Evolutionary conservation across 2,329 filamentous ascomycete species (phyloP), one percentile per base, ranked within the genome.

Genomic region (Coleophoma crateriformis): DNA sequence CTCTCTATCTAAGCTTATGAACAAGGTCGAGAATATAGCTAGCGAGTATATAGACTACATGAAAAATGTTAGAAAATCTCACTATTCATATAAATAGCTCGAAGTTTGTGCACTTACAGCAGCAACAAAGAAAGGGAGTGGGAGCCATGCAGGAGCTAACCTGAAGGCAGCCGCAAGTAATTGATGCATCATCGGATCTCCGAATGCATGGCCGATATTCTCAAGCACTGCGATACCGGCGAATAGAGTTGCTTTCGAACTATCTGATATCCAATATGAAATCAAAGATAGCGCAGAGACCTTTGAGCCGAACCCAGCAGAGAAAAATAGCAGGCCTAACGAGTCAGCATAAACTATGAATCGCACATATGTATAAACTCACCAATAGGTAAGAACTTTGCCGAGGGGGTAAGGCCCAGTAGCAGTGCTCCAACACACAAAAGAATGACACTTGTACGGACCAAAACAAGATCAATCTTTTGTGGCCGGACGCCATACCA

Each of bases 71-170:
- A 44, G 27, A 6, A 33, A 4, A 6, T 27, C 41, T n/a, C 10
- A 4, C 27, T 27, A 4, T 27, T 27, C 6, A 4, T 10, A 27
- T 27, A 27, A 2, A 27, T 27, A 19, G 19, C 12, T 33, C 7
- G 19, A 13, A 33, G 10, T 14, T 33, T 19, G 14, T 39, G n/a
- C 20, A 59, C 63, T 57, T 42, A 65, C 63, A 47, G 62, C 50
- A 39, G 50, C 61, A 33, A 64, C 54, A 45, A 64, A 65, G 40
- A 65, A 65, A 4, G 62, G 60, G 22, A 59, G 44, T 3, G 57
- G 59, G 15, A 54, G 52, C 62, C 61, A 65, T 33, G 58, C 52
- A 8, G 53, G 19, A 4, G 54, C 34, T 3, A 62, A 27, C 27
- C 45, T 45, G 32, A 65, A 44, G 8, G 58, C 55, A 14, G 51